Conservation (phyloP, 2,329 filamentous ascomycete genomes). For the Aquanectria penicillioides region DNA sequence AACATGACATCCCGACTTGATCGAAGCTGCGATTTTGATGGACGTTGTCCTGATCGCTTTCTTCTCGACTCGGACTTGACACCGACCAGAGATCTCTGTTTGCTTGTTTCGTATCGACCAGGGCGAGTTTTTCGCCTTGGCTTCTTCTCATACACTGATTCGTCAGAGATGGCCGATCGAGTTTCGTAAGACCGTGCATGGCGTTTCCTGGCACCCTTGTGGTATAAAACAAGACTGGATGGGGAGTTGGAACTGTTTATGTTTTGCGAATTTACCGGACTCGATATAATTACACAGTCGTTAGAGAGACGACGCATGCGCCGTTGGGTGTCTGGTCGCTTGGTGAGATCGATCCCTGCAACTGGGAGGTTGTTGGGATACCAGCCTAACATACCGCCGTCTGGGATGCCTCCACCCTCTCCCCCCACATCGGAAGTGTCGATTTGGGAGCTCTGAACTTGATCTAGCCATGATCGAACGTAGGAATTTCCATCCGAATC, state of each 20-base stretch:
- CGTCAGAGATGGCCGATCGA: not conserved
- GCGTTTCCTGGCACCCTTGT: not conserved
- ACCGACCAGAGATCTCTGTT: slow-evolving; percentile 15
- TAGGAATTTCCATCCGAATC: not conserved
- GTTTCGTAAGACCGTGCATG: not conserved
- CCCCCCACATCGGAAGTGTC: not conserved
- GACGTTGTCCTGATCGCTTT: slow-evolving; percentile 11
- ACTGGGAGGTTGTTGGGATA: slow-evolving; percentile 19
- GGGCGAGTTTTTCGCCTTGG: slow-evolving; percentile 65
- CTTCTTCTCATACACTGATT: slow-evolving; percentile 56
- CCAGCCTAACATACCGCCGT: slow-evolving; percentile 5
- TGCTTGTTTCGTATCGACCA: slow-evolving; percentile 63
- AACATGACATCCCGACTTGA: slow-evolving; percentile 60
- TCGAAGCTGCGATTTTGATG: slow-evolving; percentile 43
- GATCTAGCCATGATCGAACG: not conserved
- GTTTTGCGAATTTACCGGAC: slow-evolving; percentile 3
- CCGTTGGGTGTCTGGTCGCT: not conserved
- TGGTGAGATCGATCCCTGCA: not conserved
- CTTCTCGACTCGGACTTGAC: not conserved
- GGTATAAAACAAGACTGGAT: not conserved
- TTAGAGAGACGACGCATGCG: not conserved
- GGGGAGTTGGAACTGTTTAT: not conserved
- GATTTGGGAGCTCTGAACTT: no score
- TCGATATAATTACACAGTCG: not conserved
- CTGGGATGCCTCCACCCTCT: no score